Percentiles rank a stretch among this genome's conserved stretches.
phyloP scores from a whole-genome alignment of 345 rosid species.

The Syzygium aromaticum region DNA sequence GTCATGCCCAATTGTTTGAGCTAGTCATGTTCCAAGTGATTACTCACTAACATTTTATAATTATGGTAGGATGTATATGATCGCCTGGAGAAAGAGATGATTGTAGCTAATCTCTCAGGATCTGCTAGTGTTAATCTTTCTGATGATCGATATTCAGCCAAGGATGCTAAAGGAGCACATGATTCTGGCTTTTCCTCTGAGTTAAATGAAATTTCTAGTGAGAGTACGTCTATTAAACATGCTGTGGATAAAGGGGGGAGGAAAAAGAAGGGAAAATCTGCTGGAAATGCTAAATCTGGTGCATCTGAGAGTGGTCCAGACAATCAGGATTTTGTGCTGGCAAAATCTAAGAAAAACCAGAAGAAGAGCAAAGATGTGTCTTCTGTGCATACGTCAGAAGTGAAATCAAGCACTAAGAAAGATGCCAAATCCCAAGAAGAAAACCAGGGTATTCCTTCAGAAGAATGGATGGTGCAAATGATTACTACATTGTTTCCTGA shows the following conservation, averaged over 20 bases:
- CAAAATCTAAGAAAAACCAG: conserved; percentile 81
- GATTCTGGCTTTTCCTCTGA: conserved; percentile 40
- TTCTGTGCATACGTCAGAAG: conserved; percentile 38
- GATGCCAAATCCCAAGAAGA: conserved; percentile 53
- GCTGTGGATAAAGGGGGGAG: conserved; percentile 55
- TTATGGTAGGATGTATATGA: conserved; percentile 58
- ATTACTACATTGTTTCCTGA: conserved; percentile 50
- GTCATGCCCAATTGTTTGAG: background rate
- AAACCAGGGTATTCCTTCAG: conserved; percentile 51
- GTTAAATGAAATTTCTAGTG: conserved; percentile 35
- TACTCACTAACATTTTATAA: background rate
- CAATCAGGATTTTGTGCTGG: conserved; percentile 45
- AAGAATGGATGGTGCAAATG: conserved; percentile 70
- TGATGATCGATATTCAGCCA: conserved; percentile 20
- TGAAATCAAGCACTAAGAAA: conserved; percentile 61
- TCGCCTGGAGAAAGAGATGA: conserved; percentile 70
- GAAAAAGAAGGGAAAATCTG: conserved; percentile 78
- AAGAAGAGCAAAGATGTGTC: conserved; percentile 70
- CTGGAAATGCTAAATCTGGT: conserved; percentile 34
- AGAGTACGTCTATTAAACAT: conserved; percentile 30
- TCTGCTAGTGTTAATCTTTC: conserved; percentile 21
- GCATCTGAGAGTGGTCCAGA: conserved; percentile 44
- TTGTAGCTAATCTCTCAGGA: conserved; percentile 39
- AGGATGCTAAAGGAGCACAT: conserved; percentile 34
- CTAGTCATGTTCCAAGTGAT: background rate